Percentiles rank a stretch among this genome's conserved stretches.
phyloP scores from a whole-genome alignment of 768 basidiomycete genomes.

The Suillus subluteus region DNA sequence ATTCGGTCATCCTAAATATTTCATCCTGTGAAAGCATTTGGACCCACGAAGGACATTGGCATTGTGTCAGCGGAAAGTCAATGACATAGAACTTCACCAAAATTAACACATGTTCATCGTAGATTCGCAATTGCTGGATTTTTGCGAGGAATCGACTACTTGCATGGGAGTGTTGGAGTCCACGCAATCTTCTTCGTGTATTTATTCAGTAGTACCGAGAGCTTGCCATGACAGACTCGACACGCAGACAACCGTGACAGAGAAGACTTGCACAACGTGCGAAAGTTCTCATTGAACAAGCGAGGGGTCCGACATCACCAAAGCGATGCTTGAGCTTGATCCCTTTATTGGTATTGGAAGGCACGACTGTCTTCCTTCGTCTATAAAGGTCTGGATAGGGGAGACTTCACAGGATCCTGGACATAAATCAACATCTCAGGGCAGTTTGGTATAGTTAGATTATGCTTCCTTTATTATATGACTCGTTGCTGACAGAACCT shows the following conservation, averaged over 20 bases:
- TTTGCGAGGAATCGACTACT: not conserved
- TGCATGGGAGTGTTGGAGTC: not conserved
- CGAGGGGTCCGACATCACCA: not conserved
- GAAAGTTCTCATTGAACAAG: not conserved
- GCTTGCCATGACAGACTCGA: not conserved
- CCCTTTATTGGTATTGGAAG: not conserved
- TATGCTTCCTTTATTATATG: not conserved
- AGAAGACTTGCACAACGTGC: not conserved
- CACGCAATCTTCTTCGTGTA: not conserved
- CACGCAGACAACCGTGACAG: not conserved
- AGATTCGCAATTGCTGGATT: not conserved
- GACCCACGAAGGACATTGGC: not conserved
- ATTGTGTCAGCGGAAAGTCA: not conserved
- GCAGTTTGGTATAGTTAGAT: not conserved
- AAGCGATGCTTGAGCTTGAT: not conserved
- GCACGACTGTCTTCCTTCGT: not conserved
- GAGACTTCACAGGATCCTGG: not conserved
- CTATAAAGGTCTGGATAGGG: not conserved
- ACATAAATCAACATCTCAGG: not conserved
- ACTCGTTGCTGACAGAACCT: not conserved
- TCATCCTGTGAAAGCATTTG: constrained; percentile 1
- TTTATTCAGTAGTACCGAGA: not conserved
- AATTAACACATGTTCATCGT: not conserved
- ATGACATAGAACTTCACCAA: not conserved
- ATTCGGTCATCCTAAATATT: no score